Conservation (phyloP, 2,329 filamentous ascomycete species). For the Coleophoma crateriformis region DNA sequence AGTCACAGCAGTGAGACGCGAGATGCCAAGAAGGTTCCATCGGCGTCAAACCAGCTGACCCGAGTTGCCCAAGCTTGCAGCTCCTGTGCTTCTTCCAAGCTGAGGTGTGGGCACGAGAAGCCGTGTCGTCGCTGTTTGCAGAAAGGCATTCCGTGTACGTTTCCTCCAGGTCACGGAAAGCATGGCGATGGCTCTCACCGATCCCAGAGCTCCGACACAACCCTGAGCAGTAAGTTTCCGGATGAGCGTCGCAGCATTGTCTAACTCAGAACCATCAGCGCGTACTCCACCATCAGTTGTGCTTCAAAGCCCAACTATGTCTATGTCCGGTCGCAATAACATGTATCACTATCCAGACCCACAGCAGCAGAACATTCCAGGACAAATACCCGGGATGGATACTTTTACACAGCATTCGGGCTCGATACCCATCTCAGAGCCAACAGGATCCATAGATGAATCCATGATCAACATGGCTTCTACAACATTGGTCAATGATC, state of each 20-base stretch:
- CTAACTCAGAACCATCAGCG: not conserved
- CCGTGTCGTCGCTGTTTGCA: slow-evolving; percentile 3
- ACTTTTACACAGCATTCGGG: not conserved
- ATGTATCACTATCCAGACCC: slow-evolving; percentile 1
- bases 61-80: slow-evolving; percentile 5
- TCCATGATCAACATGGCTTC: not conserved
- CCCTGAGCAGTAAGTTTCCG: too few relatives aligned
- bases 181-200: not conserved
- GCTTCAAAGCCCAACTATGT: not conserved
- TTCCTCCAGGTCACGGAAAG: not conserved
- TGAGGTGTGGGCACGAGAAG: slow-evolving; percentile 4
- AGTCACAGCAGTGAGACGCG: not conserved
- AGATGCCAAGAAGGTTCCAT: not conserved
- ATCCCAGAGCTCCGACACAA: not conserved
- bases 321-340: not conserved
- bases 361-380: not conserved
- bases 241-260: not conserved
- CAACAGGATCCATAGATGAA: not conserved
- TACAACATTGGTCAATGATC: not conserved
- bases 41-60: not conserved
- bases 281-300: not conserved
- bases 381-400: not conserved
- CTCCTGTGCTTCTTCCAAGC: slow-evolving; percentile 2
- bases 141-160: slow-evolving; percentile 4
- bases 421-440: not conserved